Evolutionary conservation across 345 rosid genomes (phyloP).

Genomic region (Toxicodendron radicans): DNA sequence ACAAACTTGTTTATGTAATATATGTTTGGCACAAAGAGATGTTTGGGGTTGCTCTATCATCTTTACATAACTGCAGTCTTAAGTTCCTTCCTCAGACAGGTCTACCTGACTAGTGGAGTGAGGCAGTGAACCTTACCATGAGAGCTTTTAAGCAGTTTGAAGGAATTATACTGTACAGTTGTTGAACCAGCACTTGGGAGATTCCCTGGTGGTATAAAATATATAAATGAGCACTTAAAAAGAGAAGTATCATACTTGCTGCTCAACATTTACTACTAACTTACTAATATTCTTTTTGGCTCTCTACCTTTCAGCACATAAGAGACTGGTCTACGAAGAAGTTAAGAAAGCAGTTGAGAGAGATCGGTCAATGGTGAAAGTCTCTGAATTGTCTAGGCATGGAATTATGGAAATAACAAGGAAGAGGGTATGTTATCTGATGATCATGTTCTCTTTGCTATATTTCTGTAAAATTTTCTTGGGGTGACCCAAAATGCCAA

Average conservation of each 20-base stretch:
- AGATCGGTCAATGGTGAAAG: slow-evolving; percentile 88
- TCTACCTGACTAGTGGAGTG: too few relatives aligned
- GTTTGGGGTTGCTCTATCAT: too few relatives aligned
- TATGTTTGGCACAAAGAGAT: too few relatives aligned
- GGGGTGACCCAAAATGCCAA: neutral
- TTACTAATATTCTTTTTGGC: slow-evolving; percentile 4
- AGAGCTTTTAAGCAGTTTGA: too few relatives aligned
- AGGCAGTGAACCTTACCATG: too few relatives aligned
- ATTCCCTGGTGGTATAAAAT: neutral
- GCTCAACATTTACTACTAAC: neutral
- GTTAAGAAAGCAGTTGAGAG: slow-evolving; percentile 87
- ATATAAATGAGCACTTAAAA: neutral
- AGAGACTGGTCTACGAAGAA: slow-evolving; percentile 87
- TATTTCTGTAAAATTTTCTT: slow-evolving; percentile 8
- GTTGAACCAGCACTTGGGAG: neutral
- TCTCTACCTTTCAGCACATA: slow-evolving; percentile 66
- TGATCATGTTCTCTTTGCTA: slow-evolving; percentile 21
- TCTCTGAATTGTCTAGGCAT: slow-evolving; percentile 87
- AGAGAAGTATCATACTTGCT: neutral
- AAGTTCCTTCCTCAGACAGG: too few relatives aligned
- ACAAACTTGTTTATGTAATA: too few relatives aligned
- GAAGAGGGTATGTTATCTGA: slow-evolving; percentile 67
- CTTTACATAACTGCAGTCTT: too few relatives aligned
- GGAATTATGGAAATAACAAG: slow-evolving; percentile 99
- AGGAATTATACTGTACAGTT: neutral